A percentile compares a stretch with the other conserved stretches of the same genome.
Evolutionary conservation across 257 asterid species (phyloP).

Genomic region (Asclepias syriaca): DNA sequence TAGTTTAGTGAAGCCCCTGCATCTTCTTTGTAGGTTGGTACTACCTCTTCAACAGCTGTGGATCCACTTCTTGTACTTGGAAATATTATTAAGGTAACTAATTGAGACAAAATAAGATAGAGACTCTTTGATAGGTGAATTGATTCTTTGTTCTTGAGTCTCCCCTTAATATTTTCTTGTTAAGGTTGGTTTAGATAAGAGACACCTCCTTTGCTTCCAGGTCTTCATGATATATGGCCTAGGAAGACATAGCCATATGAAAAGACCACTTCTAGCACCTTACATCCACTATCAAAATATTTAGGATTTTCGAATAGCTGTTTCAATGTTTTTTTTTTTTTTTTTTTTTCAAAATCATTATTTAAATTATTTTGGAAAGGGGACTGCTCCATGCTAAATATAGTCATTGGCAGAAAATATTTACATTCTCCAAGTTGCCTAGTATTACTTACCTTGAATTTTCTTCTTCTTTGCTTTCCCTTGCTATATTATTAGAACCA

Average conservation of each 20-base stretch:
- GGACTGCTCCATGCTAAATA: not conserved
- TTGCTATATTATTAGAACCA: not conserved
- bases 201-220: not conserved
- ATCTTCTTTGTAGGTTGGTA: slow-evolving; percentile 62
- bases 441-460: not conserved
- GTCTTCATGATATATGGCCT: not conserved
- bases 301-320: not conserved
- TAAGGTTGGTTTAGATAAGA: not conserved
- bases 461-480: not conserved
- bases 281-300: not conserved
- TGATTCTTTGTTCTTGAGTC: not conserved
- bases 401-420: not conserved
- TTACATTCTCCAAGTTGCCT: not conserved
- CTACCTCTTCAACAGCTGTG: slow-evolving; percentile 92
- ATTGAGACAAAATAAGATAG: slow-evolving; percentile 1
- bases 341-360: not conserved
- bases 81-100: slow-evolving; percentile 54
- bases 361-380: not conserved
- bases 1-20: not conserved
- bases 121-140: slow-evolving; percentile 2
- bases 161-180: not conserved
- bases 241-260: not conserved
- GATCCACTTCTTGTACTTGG: slow-evolving; percentile 80
- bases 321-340: not conserved
- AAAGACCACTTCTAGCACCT: not conserved